phyloP scores from a whole-genome alignment of 2,329 filamentous ascomycete genomes.

The Aspergillus pseudotamarii region DNA sequence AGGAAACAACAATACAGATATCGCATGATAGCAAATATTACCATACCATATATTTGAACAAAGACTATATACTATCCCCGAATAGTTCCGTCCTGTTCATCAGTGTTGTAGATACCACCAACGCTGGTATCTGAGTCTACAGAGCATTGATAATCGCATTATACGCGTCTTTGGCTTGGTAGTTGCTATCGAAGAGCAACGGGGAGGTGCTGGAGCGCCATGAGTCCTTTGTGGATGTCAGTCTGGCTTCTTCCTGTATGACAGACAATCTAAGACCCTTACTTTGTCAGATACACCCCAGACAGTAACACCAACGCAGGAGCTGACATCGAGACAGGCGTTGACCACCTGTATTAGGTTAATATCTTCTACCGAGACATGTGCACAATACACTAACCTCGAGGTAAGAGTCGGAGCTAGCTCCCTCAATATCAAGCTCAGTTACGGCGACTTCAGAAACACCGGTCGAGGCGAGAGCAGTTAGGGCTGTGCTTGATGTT shows the following conservation, averaged over 20 bases:
- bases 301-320: constrained; percentile 68
- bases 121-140: not conserved
- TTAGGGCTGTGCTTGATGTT: constrained; percentile 50
- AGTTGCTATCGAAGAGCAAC: constrained; percentile 47
- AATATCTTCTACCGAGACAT: constrained; percentile 29
- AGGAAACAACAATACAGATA: too few relatives aligned
- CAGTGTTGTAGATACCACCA: not conserved
- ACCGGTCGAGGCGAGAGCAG: constrained; percentile 55
- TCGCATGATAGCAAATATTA: too few relatives aligned
- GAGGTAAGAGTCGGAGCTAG: constrained; percentile 60
- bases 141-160: constrained; percentile 25
- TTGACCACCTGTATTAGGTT: constrained; percentile 41
- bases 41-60: not conserved
- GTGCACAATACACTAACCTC: constrained; percentile 38
- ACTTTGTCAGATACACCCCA: constrained; percentile 54
- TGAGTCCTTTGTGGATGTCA: constrained; percentile 30
- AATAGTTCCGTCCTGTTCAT: not conserved
- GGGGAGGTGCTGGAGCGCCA: constrained; percentile 45
- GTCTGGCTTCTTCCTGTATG: not conserved
- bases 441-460: constrained; percentile 64
- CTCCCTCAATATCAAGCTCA: constrained; percentile 67
- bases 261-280: not conserved
- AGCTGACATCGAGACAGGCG: constrained; percentile 60
- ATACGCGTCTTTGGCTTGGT: constrained; percentile 47
- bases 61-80: not conserved